These are phyloP conservation scores for Lentinula aciculospora DNA, from an alignment of 768 basidiomycete species.

Conservation along the genomic window DNA sequence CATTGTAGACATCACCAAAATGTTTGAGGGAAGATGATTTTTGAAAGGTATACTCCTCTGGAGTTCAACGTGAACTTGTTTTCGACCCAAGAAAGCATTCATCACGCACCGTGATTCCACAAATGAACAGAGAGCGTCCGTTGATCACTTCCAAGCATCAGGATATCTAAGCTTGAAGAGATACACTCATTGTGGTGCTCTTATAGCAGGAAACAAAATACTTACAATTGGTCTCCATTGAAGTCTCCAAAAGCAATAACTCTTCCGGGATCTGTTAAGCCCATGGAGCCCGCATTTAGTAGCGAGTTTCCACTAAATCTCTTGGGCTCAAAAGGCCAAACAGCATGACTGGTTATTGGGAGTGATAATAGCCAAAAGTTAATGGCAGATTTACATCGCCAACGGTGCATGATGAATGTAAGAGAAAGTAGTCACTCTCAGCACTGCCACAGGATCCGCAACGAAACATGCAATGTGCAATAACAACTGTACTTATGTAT, in stretches of 20 bases:
- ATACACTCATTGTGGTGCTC: not conserved
- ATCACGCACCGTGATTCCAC: slow-evolving; percentile 72
- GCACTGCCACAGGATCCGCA: not conserved
- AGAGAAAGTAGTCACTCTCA: not conserved
- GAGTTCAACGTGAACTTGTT: not conserved
- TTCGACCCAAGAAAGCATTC: not conserved
- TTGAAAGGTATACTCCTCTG: slow-evolving; percentile 56
- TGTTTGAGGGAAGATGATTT: slow-evolving; percentile 50
- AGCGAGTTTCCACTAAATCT: slow-evolving; percentile 79
- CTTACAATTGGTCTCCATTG: slow-evolving; percentile 93
- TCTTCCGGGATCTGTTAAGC: slow-evolving; percentile 64
- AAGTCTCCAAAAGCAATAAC: slow-evolving; percentile 93
- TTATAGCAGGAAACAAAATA: slow-evolving; percentile 5
- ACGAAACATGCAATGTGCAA: too few species aligned
- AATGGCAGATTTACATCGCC: not conserved
- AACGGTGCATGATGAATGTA: not conserved
- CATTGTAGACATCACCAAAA: slow-evolving; percentile 59
- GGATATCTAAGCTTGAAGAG: slow-evolving; percentile 63
- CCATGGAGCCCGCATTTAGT: slow-evolving; percentile 74
- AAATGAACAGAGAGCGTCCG: slow-evolving; percentile 69
- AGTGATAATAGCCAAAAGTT: not conserved
- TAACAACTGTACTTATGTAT: not conserved
- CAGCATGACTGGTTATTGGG: slow-evolving; percentile 14
- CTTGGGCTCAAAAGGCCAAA: slow-evolving; percentile 88
- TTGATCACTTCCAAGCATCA: slow-evolving; percentile 72